phyloP scores from a whole-genome alignment of 495 filamentous ascomycete species.

The Parathielavia hyrcaniae region DNA sequence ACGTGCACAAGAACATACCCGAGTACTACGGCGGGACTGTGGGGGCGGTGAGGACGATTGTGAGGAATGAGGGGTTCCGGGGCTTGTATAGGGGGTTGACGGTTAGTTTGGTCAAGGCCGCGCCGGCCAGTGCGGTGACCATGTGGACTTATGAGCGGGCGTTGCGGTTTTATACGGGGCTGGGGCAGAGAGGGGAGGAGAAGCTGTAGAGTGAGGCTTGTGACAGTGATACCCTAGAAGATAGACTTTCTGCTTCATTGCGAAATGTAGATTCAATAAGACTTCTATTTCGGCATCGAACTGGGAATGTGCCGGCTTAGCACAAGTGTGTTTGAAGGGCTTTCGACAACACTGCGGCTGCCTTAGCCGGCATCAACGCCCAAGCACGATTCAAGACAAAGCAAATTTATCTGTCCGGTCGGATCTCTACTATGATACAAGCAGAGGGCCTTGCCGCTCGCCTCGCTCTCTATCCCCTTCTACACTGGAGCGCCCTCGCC shows the following conservation, averaged over 20 bases:
- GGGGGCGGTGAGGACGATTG: slow-evolving; percentile 58
- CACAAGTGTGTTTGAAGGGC: background rate
- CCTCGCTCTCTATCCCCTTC: slow-evolving; percentile 3
- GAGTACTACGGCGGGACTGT: slow-evolving; percentile 71
- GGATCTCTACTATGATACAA: slow-evolving; percentile 24
- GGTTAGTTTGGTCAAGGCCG: slow-evolving; percentile 87
- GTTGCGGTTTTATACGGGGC: slow-evolving; percentile 51
- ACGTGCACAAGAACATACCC: slow-evolving; percentile 84
- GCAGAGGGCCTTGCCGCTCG: slow-evolving; percentile 2
- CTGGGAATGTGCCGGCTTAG: background rate
- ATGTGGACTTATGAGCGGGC: slow-evolving; percentile 96
- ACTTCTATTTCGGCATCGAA: background rate
- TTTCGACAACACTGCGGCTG: background rate
- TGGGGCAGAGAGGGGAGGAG: slow-evolving; percentile 22
- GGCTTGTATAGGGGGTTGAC: slow-evolving; percentile 85
- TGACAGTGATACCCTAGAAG: background rate
- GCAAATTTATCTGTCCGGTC: slow-evolving; percentile 24
- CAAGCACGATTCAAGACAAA: background rate
- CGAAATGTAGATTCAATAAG: background rate
- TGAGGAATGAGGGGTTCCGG: slow-evolving; percentile 63
- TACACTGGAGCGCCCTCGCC: background rate
- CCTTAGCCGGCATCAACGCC: too few relatives aligned
- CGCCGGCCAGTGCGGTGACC: slow-evolving; percentile 87
- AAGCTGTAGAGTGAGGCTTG: background rate
- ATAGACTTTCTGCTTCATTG: slow-evolving; percentile 2